These are phyloP conservation scores for Houttuynia cordata DNA, from an alignment of 164 flowering plant species.

Conservation along the genomic window DNA sequence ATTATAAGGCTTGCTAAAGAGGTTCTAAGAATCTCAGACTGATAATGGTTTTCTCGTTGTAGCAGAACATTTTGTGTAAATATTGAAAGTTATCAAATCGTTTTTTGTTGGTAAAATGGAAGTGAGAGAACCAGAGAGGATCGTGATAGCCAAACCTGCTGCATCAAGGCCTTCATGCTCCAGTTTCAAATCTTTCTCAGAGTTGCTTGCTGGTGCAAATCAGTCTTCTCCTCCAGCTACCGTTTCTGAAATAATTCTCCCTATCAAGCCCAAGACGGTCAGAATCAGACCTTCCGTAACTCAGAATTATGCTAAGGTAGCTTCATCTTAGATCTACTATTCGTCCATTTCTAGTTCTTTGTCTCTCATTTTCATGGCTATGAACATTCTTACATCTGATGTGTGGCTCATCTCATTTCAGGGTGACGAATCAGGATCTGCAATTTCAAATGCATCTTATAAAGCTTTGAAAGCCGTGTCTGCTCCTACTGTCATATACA, in stretches of 20 bases:
- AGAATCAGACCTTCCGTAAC: slow-evolving; percentile 43
- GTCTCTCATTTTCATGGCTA: not conserved
- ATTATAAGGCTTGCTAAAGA: not conserved
- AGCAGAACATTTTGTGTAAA: not conserved
- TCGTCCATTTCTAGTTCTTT: not conserved
- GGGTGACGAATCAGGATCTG: slow-evolving; percentile 36
- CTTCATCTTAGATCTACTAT: slow-evolving; percentile 31
- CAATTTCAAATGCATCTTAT: slow-evolving; percentile 21
- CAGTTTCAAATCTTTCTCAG: slow-evolving; percentile 50
- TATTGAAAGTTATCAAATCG: slow-evolving; percentile 7
- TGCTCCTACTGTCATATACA: slow-evolving; percentile 40
- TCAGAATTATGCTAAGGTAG: slow-evolving; percentile 17
- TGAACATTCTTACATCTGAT: not conserved
- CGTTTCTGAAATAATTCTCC: slow-evolving; percentile 36
- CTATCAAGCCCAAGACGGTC: slow-evolving; percentile 82
- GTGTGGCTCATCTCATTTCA: slow-evolving; percentile 13
- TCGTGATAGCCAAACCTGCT: slow-evolving; percentile 67
- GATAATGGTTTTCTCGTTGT: not conserved
- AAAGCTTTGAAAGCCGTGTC: slow-evolving; percentile 17
- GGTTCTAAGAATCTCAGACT: not conserved
- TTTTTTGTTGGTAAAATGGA: slow-evolving; percentile 32
- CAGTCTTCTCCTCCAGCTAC: slow-evolving; percentile 36
- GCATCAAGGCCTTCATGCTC: slow-evolving; percentile 81
- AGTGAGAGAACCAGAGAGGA: slow-evolving; percentile 46
- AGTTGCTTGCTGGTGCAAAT: slow-evolving; percentile 64